Evolutionary conservation across 2,329 filamentous ascomycete genomes (phyloP), one percentile per base, ranked within the genome.

Genomic region (Reticulascus tulasneorum): DNA sequence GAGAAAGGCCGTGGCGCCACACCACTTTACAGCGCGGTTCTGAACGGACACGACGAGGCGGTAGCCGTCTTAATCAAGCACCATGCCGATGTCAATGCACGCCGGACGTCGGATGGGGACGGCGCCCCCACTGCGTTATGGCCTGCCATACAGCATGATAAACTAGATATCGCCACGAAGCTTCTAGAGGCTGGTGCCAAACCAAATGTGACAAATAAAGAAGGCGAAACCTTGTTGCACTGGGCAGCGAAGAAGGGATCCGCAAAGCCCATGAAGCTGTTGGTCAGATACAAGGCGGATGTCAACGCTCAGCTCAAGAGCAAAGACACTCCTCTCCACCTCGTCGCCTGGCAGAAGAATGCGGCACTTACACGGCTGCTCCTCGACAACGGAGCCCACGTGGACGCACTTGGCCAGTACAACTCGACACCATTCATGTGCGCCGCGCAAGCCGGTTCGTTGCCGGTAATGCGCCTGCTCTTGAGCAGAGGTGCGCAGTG

Each of bases 41-140:
- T 13, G n/a, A 32, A 26, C 17, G 28, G 33, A 9, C 28, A 37
- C 6, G 5, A 11, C 15, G 28, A 18, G 5, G 29, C 35, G 11
- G 22, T 40, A 7, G 20, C 32, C 16, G 27, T 42, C 12, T 22
- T 42, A 26, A 17, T 42, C 23, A 29, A 35, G 10, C 18, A 23
- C 4, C 15, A 21, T 15, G 40, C 32, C 21, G 23, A 39, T 16
- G n/a, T 33, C 9, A 29, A 38, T 11, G 25, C 37, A 12, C 29
- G 23, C 10, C 28, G 33, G 28, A 37, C 22, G n/a, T 33, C 28
- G 7, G 28, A 33, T 13, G 28, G 18, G 9, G 29, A 23, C 13
- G 24, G 23, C 19, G 28, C 18, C 11, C 21, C 35, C 11, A 33
- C 35, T 12, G 17, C 35, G 6, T 21, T 37, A 18, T 37, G 35